These are phyloP conservation scores for Phytophthora pini DNA, from an alignment of 352 stramenopile genomes.

Conservation along the genomic window DNA sequence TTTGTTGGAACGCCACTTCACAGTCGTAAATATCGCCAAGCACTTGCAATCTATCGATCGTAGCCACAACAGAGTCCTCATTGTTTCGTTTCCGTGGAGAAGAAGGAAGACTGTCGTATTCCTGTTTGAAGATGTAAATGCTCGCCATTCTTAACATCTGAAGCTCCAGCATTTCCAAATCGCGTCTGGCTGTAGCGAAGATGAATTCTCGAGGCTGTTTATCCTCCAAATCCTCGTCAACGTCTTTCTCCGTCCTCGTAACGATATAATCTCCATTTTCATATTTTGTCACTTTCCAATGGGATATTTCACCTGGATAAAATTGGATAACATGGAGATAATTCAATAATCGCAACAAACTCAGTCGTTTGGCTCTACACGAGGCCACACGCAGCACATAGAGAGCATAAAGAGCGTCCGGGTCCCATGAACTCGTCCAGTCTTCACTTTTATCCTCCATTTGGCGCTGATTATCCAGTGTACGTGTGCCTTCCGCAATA, in stretches of 20 bases:
- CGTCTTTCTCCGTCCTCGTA: not conserved
- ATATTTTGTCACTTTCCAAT: constrained; percentile 25
- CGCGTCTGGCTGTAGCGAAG: constrained; percentile 43
- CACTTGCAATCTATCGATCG: constrained; percentile 63
- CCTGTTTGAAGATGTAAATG: constrained; percentile 59
- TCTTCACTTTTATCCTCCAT: not conserved
- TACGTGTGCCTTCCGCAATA: not conserved
- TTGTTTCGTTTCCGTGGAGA: constrained; percentile 10
- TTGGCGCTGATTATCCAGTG: not conserved
- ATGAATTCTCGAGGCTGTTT: constrained; percentile 38
- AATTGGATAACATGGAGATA: constrained; percentile 52
- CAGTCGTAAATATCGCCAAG: constrained; percentile 66
- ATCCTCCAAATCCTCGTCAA: constrained; percentile 1
- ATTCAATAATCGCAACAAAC: constrained; percentile 55
- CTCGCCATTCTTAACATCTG: constrained; percentile 55
- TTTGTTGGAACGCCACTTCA: constrained; percentile 47
- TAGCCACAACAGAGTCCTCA: constrained; percentile 11
- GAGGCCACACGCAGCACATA: constrained; percentile 50
- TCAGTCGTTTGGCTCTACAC: constrained; percentile 46
- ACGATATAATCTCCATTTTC: constrained; percentile 38
- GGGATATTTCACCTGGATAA: not conserved
- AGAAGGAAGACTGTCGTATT: constrained; percentile 38
- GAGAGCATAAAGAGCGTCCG: constrained; percentile 41
- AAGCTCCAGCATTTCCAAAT: constrained; percentile 51
- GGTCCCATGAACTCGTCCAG: constrained; percentile 16